Percentiles rank a stretch among this genome's conserved stretches.
Conservation (phyloP, 108 stramenopile genomes). For the Nitzschia palea region DNA sequence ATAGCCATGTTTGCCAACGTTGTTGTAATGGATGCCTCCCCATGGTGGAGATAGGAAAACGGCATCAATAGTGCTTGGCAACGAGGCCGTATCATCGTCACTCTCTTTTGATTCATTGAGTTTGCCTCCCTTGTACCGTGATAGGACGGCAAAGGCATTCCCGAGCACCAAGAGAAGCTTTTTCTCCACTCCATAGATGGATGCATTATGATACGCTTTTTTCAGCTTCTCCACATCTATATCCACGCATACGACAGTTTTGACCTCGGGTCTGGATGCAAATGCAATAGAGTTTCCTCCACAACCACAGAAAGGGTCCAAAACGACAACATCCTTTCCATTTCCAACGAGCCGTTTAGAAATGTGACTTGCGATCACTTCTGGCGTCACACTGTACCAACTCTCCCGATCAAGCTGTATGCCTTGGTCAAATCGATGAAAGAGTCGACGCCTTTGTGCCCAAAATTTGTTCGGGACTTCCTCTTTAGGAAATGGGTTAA, state of each 20-base stretch:
- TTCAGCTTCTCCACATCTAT: slow-evolving; percentile 52
- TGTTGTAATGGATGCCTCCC: slow-evolving; percentile 78
- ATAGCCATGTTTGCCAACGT: slow-evolving; percentile 43
- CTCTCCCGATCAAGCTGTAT: slow-evolving; percentile 73
- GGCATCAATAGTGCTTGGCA: slow-evolving; percentile 59
- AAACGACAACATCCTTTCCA: slow-evolving; percentile 43
- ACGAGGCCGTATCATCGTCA: slow-evolving; percentile 2
- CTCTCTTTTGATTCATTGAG: not conserved
- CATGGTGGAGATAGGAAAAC: slow-evolving; percentile 83
- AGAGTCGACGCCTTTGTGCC: slow-evolving; percentile 79
- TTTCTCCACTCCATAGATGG: slow-evolving; percentile 54
- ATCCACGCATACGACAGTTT: slow-evolving; percentile 67
- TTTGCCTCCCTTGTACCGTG: slow-evolving; percentile 32
- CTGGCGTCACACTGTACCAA: slow-evolving; percentile 85
- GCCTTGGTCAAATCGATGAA: slow-evolving; percentile 72
- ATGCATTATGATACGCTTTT: slow-evolving; percentile 75
- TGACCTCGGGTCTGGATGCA: slow-evolving; percentile 36
- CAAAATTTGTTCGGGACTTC: slow-evolving; percentile 80
- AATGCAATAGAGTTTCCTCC: slow-evolving; percentile 88
- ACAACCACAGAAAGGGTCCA: slow-evolving; percentile 86
- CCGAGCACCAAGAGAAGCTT: slow-evolving; percentile 70
- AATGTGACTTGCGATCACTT: slow-evolving; percentile 77
- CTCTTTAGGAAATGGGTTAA: slow-evolving; percentile 69
- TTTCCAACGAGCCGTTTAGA: slow-evolving; percentile 24
- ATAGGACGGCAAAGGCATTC: slow-evolving; percentile 56